A percentile compares a stretch with the other conserved stretches of the same genome.
phyloP scores from a whole-genome alignment of 176 grass and related monocot genomes.

The Cenchrus fungigraminus region DNA sequence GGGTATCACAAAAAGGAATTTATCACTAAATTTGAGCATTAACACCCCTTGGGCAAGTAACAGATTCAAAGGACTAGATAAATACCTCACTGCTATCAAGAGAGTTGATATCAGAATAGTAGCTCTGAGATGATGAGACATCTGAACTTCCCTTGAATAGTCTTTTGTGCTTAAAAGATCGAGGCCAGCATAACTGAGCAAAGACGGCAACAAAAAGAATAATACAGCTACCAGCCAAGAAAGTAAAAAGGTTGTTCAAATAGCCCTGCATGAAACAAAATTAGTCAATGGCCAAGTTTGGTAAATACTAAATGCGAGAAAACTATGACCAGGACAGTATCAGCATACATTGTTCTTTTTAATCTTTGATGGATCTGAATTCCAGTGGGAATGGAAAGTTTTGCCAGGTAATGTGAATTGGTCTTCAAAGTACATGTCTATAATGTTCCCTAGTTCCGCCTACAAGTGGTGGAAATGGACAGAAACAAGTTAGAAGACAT shows the following conservation, averaged over 20 bases:
- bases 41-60: background rate
- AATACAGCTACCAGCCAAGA: slow-evolving; percentile 64
- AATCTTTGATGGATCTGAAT: slow-evolving; percentile 56
- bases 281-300: background rate
- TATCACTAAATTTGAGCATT: background rate
- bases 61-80: slow-evolving; percentile 24
- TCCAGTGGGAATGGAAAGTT: slow-evolving; percentile 56
- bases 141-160: slow-evolving; percentile 43
- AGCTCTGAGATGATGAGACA: slow-evolving; percentile 49
- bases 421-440: slow-evolving; percentile 98
- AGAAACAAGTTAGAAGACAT: slow-evolving; percentile 30
- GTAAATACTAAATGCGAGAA: background rate
- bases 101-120: slow-evolving; percentile 47
- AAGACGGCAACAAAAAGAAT: slow-evolving; percentile 59
- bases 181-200: slow-evolving; percentile 62
- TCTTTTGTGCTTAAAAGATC: slow-evolving; percentile 47
- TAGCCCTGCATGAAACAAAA: slow-evolving; percentile 53
- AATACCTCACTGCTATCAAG: slow-evolving; percentile 63
- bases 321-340: slow-evolving; percentile 10
- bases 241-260: slow-evolving; percentile 55
- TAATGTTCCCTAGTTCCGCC: slow-evolving; percentile 76
- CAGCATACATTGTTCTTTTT: slow-evolving; percentile 64
- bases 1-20: background rate
- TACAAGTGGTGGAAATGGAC: slow-evolving; percentile 39
- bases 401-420: slow-evolving; percentile 74